Evolutionary conservation across 2,329 filamentous ascomycete species (phyloP), one percentile per base, ranked within the genome.

Genomic region (Beauveria sp.): DNA sequence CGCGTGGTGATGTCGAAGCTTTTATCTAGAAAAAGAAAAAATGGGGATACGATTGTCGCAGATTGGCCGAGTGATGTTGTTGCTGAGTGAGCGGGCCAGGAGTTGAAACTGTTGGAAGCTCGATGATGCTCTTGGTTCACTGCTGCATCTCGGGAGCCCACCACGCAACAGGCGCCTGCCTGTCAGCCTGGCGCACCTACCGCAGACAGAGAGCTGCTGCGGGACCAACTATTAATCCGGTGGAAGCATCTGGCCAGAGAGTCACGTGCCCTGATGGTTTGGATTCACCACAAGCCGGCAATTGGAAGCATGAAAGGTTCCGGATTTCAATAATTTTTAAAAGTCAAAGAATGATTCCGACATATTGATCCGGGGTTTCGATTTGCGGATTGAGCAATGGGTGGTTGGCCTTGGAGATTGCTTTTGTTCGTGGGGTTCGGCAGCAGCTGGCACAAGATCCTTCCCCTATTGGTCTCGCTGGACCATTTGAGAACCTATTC

Each of bases 221-320:
- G 57, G 57, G 57, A 59, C 47, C 48, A 59, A 59, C 58, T 50
- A 37, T 60, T 60, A 54, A 54, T 60, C 58, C 58, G 58, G 58
- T 22, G 43, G 43, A 60, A 47, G 28, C 20, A 48, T 59, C n/a
- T 24, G 22, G 58, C 26, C 4, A 24, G 34, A 22, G 40, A 37
- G 50, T 54, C 58, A 60, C 58, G 57, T 59, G 57, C 28, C 10
- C 8, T 16, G 1, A 2, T 12, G 53, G 34, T 8, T 12, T 10
- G 7, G 3, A 16, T 1, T 26, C 16, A 16, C 41, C 16, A 26
- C n/a, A 3, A 10, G 18, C 14, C 14, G 34, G 6, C 7, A 54
- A 12, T 14, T 41, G 18, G 20, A 43, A 8, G 9, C 22, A 28
- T 3, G 12, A 26, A 43, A 16, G 2, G 22, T 26, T 14, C 22